Conservation (phyloP, 2,329 filamentous ascomycete species). For the Zelopaecilomyces penicillatus region DNA sequence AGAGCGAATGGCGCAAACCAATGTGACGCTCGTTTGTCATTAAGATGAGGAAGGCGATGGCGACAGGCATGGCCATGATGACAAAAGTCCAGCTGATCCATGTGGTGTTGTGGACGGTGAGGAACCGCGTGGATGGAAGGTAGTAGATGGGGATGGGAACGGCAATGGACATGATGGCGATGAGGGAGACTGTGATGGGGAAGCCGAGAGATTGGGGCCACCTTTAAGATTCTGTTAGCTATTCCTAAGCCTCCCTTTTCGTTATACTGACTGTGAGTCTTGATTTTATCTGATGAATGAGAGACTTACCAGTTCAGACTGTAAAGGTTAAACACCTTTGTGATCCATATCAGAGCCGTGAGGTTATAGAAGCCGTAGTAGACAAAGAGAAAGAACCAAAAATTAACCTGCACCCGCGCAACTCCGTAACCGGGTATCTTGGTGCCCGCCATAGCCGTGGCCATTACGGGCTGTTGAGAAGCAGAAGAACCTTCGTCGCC, state of each 20-base stretch:
- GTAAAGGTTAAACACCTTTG: slow-evolving; percentile 64
- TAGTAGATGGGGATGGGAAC: slow-evolving; percentile 54
- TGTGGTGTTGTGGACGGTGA: slow-evolving; percentile 55
- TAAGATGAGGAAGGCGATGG: slow-evolving; percentile 55
- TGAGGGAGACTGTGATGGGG: slow-evolving; percentile 52
- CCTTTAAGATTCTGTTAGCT: slow-evolving; percentile 18
- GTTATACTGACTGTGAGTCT: not conserved
- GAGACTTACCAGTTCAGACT: slow-evolving; percentile 51
- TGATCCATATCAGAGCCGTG: slow-evolving; percentile 61
- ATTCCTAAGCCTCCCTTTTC: not conserved
- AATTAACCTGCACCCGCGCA: slow-evolving; percentile 56
- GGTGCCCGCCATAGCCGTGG: slow-evolving; percentile 2
- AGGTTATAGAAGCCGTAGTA: slow-evolving; percentile 64
- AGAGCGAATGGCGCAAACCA: slow-evolving; percentile 50
- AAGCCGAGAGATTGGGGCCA: slow-evolving; percentile 59
- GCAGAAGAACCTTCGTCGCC: not conserved
- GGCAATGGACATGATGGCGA: slow-evolving; percentile 51
- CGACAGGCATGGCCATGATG: slow-evolving; percentile 61
- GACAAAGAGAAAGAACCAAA: slow-evolving; percentile 63
- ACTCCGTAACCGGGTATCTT: slow-evolving; percentile 54
- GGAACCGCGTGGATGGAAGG: slow-evolving; percentile 40
- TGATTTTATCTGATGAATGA: not conserved
- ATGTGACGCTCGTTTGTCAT: slow-evolving; percentile 57
- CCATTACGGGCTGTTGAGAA: slow-evolving; percentile 14
- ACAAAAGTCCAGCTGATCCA: slow-evolving; percentile 65